Evolutionary conservation across 768 basidiomycete genomes (phyloP), one percentile per base, ranked within the genome.

Genomic region (Xerocomus brunneocitrinus): DNA sequence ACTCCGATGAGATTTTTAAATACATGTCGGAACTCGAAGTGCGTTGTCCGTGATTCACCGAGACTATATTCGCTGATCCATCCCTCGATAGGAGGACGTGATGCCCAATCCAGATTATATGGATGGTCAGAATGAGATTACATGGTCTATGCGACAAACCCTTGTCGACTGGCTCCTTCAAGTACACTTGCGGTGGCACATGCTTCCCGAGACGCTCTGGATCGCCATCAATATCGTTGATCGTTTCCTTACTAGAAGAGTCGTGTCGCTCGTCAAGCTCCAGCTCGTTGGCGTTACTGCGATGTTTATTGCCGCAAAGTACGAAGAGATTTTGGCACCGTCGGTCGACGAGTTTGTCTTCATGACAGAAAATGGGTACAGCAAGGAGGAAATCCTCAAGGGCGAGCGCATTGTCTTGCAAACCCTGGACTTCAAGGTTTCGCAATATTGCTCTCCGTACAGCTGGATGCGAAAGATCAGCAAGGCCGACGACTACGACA

Each of bases 141-240:
- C 74, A 58, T 95, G 95, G 95, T 71, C 79, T 19, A 98, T 97
- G 94, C 90, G 97, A 50, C 89, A 94, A 67, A 94, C 91, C 2
- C 81, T 99, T 38, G 89, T 99, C 60, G 97, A 99, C 75, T 99
- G 97, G 97, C 80, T 99, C 24, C 81, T 95, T 50, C 95, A 98
- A 69, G 93, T 98, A 32, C 97, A 99, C 76, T 76, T 98, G 56
- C 87, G 94, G 28, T 99, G 98, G 78, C 95, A 98, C 76, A 92
- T 99, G 91, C 82, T 98, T 44, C 95, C 97, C 28, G 97, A 99
- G 72, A 99, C 97, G 3, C 82, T 98, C 16, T 99, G 97, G 97
- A 98, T 98, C 63, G 91, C 95, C 39, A 81, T 99, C 78, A 99
- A 98, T 75, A 86, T 99, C 56, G 82, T 95, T 58, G 92, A 95